Conservation (phyloP, 2,329 filamentous ascomycete genomes). For the Achaetomium macrosporum region DNA sequence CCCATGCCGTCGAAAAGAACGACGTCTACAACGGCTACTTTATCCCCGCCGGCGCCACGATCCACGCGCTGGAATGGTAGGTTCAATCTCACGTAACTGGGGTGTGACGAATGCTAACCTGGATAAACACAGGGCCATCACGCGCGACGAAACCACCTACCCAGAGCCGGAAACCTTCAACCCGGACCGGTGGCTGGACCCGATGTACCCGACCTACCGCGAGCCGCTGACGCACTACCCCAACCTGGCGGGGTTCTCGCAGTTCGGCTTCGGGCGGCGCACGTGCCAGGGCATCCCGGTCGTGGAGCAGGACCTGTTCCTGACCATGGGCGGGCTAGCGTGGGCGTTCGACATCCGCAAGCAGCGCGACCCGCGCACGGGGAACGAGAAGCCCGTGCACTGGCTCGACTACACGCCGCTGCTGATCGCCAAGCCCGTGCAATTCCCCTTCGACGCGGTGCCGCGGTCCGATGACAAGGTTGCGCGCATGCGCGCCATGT, state of each 20-base stretch:
- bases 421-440: slow-evolving; percentile 39
- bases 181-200: slow-evolving; percentile 27
- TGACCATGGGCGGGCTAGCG: slow-evolving; percentile 26
- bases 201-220: slow-evolving; percentile 25
- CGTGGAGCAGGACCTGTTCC: slow-evolving; percentile 27
- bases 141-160: slow-evolving; percentile 36
- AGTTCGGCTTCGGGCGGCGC: slow-evolving; percentile 43
- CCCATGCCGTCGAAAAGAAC: slow-evolving; percentile 45
- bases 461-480: slow-evolving; percentile 26
- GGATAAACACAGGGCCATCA: slow-evolving; percentile 34
- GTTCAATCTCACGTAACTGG: slow-evolving; percentile 12
- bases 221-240: slow-evolving; percentile 26
- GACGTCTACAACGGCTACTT: slow-evolving; percentile 49
- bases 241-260: slow-evolving; percentile 30
- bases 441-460: slow-evolving; percentile 35
- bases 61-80: slow-evolving; percentile 49
- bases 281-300: slow-evolving; percentile 32
- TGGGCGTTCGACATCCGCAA: slow-evolving; percentile 27
- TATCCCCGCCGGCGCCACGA: slow-evolving; percentile 46
- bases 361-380: slow-evolving; percentile 24
- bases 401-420: slow-evolving; percentile 41
- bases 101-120: background rate
- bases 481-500: slow-evolving; percentile 31
- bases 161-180: slow-evolving; percentile 27
- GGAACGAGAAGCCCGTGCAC: slow-evolving; percentile 32